A percentile compares a stretch with the other conserved stretches of the same genome.
These are phyloP conservation scores for Pittosporum tobira DNA, from an alignment of 129 eudicot genomes.

Conservation along the genomic window DNA sequence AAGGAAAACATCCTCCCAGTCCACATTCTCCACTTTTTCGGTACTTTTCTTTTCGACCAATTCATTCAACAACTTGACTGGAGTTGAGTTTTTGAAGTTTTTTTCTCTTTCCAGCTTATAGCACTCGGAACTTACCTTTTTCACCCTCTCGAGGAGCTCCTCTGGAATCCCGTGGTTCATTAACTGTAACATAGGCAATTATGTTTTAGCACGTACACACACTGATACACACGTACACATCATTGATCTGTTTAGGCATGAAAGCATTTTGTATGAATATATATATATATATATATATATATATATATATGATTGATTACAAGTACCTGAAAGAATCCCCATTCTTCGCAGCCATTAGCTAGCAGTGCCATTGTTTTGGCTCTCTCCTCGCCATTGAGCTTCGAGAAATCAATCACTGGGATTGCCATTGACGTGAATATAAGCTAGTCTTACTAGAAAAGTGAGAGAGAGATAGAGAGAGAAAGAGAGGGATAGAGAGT, in stretches of 20 bases:
- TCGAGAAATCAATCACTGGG: conserved; percentile 70
- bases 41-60: conserved; percentile 31
- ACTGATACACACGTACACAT: no score
- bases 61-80: conserved; percentile 53
- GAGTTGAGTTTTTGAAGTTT: conserved; percentile 41
- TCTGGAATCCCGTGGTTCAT: conserved; percentile 59
- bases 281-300: not conserved
- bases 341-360: conserved; percentile 54
- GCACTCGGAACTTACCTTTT: conserved; percentile 44
- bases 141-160: conserved; percentile 77
- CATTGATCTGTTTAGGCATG: no score
- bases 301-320: not conserved
- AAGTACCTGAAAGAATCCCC: conserved; percentile 85
- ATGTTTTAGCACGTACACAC: not conserved
- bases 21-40: conserved; percentile 49
- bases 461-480: not conserved
- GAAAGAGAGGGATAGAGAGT: not conserved
- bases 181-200: conserved; percentile 21
- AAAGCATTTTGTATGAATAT: no score
- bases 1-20: conserved; percentile 66
- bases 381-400: conserved; percentile 54
- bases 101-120: conserved; percentile 71
- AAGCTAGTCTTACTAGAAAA: conserved; percentile 1
- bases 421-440: conserved; percentile 36
- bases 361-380: conserved; percentile 48